phyloP scores from a whole-genome alignment of 257 asterid genomes.

The Solanum commersonii region DNA sequence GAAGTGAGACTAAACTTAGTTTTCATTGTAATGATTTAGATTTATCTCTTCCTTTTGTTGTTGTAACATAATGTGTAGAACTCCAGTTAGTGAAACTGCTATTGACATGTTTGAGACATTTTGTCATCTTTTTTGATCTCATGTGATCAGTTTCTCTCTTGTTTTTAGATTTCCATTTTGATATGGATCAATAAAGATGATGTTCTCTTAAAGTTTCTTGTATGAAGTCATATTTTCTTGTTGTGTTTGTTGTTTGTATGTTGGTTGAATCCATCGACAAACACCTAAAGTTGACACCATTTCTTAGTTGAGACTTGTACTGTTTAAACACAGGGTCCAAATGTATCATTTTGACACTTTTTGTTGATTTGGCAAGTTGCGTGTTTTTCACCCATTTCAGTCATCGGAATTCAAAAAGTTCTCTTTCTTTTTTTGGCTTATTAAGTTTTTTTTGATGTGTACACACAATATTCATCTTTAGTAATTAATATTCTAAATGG shows the following conservation, averaged over 20 bases:
- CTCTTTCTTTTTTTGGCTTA: background rate
- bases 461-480: background rate
- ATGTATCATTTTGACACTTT: background rate
- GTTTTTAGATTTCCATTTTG: background rate
- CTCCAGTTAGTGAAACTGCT: background rate
- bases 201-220: background rate
- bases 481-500: background rate
- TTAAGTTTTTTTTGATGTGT: background rate
- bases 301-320: background rate
- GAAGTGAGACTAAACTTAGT: constrained; percentile 24
- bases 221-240: background rate
- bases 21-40: background rate
- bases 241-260: background rate
- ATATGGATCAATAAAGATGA: background rate
- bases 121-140: background rate
- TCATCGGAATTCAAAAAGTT: background rate
- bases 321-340: background rate
- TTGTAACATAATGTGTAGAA: background rate
- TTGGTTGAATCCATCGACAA: background rate
- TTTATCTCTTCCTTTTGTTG: background rate
- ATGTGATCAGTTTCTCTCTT: background rate
- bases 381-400: no score
- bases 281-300: background rate
- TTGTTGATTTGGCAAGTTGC: background rate
- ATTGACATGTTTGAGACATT: no score